Conservation (phyloP, 1,139 yeast genomes). For the Yamadazyma buinensis region DNA sequence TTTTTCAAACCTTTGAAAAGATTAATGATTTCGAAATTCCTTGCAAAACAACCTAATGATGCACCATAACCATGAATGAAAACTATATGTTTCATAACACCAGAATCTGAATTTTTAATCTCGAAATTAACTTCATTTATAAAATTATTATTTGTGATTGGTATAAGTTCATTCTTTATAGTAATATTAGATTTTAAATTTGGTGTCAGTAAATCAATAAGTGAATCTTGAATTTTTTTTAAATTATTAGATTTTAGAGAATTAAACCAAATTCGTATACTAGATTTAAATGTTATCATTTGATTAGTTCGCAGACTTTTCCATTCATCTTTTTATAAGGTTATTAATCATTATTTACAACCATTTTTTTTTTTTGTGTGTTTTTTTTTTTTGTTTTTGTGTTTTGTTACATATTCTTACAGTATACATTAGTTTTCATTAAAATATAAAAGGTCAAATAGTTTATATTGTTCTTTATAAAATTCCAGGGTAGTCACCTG, state of each 20-base stretch:
- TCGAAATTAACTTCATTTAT: slow-evolving; percentile 38
- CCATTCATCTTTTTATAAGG: too few relatives aligned
- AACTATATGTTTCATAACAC: slow-evolving; percentile 45
- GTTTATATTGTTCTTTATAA: too few relatives aligned
- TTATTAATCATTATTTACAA: too few relatives aligned
- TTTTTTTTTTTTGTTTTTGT: too few relatives aligned
- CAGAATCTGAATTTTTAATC: slow-evolving; percentile 19
- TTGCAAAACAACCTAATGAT: slow-evolving; percentile 77
- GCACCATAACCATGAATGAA: slow-evolving; percentile 93
- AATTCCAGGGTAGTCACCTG: too few relatives aligned
- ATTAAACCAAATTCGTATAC: slow-evolving; percentile 22
- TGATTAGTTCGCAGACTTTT: too few relatives aligned
- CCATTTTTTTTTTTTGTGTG: too few relatives aligned
- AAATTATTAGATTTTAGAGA: slow-evolving; percentile 28
- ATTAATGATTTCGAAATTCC: slow-evolving; percentile 58
- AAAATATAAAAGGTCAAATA: too few relatives aligned
- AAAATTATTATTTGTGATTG: slow-evolving; percentile 24
- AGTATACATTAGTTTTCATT: too few relatives aligned
- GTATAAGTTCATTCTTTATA: slow-evolving; percentile 20
- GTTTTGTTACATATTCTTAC: too few relatives aligned
- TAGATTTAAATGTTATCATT: slow-evolving; percentile 2
- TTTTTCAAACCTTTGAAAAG: slow-evolving; percentile 36
- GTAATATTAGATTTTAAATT: not conserved
- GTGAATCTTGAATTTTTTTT: slow-evolving; percentile 29
- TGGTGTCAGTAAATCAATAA: slow-evolving; percentile 33